These are phyloP conservation scores for Boletus huronensis DNA, from an alignment of 768 basidiomycete species.

Conservation along the genomic window DNA sequence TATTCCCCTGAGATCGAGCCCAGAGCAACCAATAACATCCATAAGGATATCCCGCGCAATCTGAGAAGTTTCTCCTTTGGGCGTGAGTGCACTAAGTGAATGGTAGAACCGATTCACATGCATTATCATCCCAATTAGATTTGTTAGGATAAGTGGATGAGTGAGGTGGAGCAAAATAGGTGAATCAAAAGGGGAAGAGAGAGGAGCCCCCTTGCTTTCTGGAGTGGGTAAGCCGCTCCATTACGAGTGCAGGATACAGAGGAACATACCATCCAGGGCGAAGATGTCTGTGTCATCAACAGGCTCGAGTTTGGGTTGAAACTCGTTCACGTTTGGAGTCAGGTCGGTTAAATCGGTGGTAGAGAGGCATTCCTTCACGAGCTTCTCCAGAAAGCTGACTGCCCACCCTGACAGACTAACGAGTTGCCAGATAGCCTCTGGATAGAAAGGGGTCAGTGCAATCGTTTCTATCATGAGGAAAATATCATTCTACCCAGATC, in stretches of 20 bases:
- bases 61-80: slow-evolving; percentile 58
- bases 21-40: slow-evolving; percentile 62
- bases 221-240: slow-evolving; percentile 33
- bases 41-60: slow-evolving; percentile 61
- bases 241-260: slow-evolving; percentile 36
- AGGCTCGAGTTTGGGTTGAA: slow-evolving; percentile 27
- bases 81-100: slow-evolving; percentile 48
- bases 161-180: slow-evolving; percentile 54
- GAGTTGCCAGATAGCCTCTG: slow-evolving; percentile 74
- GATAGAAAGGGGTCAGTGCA: slow-evolving; percentile 1
- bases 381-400: slow-evolving; percentile 54
- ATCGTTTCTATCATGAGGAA: not conserved
- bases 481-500: slow-evolving; percentile 50
- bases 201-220: slow-evolving; percentile 16
- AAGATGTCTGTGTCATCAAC: slow-evolving; percentile 26
- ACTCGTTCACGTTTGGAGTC: slow-evolving; percentile 8
- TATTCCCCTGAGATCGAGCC: slow-evolving; percentile 55
- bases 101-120: slow-evolving; percentile 60
- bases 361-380: slow-evolving; percentile 53
- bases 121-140: slow-evolving; percentile 45
- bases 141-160: slow-evolving; percentile 59
- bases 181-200: slow-evolving; percentile 26
- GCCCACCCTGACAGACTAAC: slow-evolving; percentile 61
- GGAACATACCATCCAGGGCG: slow-evolving; percentile 21
- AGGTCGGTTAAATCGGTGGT: slow-evolving; percentile 26